Percentiles rank a stretch among this genome's conserved stretches.
These are phyloP conservation scores for Cladosporium colombiae DNA, from an alignment of 2,329 filamentous ascomycete genomes.

Conservation along the genomic window DNA sequence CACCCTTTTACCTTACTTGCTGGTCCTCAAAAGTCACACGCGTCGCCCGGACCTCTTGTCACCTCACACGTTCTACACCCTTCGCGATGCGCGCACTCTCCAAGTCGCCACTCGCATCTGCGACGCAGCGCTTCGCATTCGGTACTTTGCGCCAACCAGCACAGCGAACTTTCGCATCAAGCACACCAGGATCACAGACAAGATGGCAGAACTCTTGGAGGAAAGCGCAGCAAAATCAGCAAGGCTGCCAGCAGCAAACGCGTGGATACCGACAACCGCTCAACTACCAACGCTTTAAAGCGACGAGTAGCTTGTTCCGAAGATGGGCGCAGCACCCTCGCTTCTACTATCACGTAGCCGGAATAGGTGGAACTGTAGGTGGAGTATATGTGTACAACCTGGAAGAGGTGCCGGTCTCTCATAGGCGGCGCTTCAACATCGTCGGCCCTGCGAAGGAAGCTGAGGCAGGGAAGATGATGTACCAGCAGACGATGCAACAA, in stretches of 20 bases:
- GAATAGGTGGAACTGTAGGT: conserved; percentile 44
- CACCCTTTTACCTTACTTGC: background rate
- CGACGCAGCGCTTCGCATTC: background rate
- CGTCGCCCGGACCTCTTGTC: background rate
- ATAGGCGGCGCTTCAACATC: conserved; percentile 74
- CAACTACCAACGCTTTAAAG: conserved; percentile 38
- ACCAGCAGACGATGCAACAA: conserved; percentile 58
- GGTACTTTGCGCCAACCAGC: conserved; percentile 5
- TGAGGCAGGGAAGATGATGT: conserved; percentile 54
- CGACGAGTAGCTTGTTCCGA: conserved; percentile 27
- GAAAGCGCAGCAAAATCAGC: conserved; percentile 20
- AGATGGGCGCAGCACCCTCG: conserved; percentile 47
- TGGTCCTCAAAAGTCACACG: background rate
- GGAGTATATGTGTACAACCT: conserved; percentile 69
- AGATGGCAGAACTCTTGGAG: conserved; percentile 20
- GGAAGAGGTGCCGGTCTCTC: conserved; percentile 64
- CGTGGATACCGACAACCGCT: conserved; percentile 32
- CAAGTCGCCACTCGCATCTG: background rate
- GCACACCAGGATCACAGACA: conserved; percentile 10
- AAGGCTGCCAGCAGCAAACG: conserved; percentile 12
- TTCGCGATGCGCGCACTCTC: conserved; percentile 1
- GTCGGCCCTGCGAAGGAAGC: conserved; percentile 59
- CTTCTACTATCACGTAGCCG: conserved; percentile 49
- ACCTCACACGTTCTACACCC: background rate
- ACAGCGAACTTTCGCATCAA: conserved; percentile 18